Percentiles rank a stretch among this genome's conserved stretches.
Conservation (phyloP, 345 rosid species). For the Arabidopsis suecica region DNA sequence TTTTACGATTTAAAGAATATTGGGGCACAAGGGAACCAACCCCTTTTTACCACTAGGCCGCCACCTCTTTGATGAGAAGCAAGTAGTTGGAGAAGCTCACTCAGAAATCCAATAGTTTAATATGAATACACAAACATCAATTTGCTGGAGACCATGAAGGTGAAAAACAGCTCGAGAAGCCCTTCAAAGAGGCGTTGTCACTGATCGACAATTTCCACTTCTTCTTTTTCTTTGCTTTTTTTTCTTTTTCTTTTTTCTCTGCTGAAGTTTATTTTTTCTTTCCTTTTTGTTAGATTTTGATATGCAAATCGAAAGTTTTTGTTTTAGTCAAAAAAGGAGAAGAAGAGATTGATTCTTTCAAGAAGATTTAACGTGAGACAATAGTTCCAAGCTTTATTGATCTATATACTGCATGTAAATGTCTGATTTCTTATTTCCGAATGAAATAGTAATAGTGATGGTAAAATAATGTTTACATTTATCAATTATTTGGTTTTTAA, state of each 20-base stretch:
- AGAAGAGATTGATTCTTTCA: neutral
- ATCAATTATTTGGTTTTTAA: too few species aligned
- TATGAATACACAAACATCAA: too few species aligned
- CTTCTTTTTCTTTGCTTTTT: neutral
- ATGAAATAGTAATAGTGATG: neutral
- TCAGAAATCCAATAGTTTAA: too few species aligned
- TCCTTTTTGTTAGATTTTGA: neutral
- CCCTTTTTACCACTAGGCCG: too few species aligned
- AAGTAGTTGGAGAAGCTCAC: too few species aligned
- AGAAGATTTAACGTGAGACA: neutral
- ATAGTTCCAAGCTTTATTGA: neutral
- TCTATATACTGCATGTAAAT: neutral
- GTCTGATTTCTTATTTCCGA: neutral
- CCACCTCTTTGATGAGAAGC: too few species aligned
- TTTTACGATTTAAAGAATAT: too few species aligned
- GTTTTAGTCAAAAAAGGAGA: neutral
- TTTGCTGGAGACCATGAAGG: slow-evolving; percentile 6
- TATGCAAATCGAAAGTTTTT: slow-evolving; percentile 21
- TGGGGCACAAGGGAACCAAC: too few species aligned
- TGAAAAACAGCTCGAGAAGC: slow-evolving; percentile 24
- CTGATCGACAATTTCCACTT: slow-evolving; percentile 29
- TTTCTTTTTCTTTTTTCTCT: neutral
- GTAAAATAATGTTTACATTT: neutral
- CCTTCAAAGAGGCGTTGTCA: slow-evolving; percentile 61
- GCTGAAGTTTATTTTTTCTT: neutral